These are phyloP conservation scores for Avena eriantha DNA, from an alignment of 176 grass and related monocot species.

Conservation along the genomic window DNA sequence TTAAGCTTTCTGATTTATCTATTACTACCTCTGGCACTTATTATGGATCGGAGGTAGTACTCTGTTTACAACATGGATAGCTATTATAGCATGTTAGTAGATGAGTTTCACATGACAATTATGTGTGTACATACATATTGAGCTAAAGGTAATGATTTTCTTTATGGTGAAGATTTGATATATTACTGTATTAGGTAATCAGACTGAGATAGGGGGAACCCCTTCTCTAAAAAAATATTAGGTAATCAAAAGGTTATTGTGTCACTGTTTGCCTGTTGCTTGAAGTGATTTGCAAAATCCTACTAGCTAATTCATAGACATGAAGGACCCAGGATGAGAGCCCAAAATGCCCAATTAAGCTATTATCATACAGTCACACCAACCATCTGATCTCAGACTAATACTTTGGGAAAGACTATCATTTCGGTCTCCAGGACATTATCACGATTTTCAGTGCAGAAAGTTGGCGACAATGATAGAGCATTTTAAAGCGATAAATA, in stretches of 20 bases:
- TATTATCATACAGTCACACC: neutral
- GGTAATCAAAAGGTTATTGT: neutral
- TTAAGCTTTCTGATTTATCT: neutral
- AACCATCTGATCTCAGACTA: neutral
- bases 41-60: no score
- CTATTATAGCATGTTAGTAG: neutral
- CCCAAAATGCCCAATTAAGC: neutral
- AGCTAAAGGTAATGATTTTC: constrained; percentile 4
- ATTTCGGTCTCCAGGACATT: neutral
- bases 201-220: no score
- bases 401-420: constrained; percentile 16
- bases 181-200: no score
- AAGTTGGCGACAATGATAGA: neutral
- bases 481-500: neutral
- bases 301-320: neutral
- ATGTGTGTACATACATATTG: neutral
- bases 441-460: neutral
- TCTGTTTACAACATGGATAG: neutral
- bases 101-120: neutral
- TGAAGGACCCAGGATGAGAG: neutral
- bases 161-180: neutral
- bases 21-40: neutral
- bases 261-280: neutral
- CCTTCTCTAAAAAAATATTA: no score
- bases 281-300: neutral